A percentile compares a stretch with the other conserved stretches of the same genome.
These are phyloP conservation scores for Diutina ranongensis DNA, from an alignment of 1,139 yeast genomes.

Conservation along the genomic window DNA sequence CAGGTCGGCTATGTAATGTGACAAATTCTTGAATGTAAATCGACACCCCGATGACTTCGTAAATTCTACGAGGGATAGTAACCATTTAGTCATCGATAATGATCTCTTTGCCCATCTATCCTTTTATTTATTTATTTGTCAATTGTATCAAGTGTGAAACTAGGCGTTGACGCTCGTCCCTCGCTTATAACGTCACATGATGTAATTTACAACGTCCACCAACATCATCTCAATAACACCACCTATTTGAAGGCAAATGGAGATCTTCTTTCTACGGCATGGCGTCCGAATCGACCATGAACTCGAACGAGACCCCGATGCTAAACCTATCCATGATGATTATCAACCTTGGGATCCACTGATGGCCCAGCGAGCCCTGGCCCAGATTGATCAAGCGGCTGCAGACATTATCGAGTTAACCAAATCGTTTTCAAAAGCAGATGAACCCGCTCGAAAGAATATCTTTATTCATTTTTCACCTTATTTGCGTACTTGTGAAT, in stretches of 20 bases:
- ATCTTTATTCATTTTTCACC: slow-evolving; percentile 34
- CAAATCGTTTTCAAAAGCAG: slow-evolving; percentile 15
- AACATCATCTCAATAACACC: neutral
- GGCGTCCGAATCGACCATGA: slow-evolving; percentile 35
- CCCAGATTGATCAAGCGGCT: slow-evolving; percentile 22
- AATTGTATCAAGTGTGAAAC: too few species aligned
- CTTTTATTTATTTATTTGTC: too few species aligned
- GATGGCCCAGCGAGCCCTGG: slow-evolving; percentile 19
- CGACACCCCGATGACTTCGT: too few species aligned
- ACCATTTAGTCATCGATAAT: too few species aligned
- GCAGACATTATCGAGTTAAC: slow-evolving; percentile 19
- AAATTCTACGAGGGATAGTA: too few species aligned
- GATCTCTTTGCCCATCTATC: too few species aligned
- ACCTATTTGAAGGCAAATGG: slow-evolving; percentile 10
- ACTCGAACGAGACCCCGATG: slow-evolving; percentile 8
- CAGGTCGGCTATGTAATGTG: too few species aligned
- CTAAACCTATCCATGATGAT: slow-evolving; percentile 17
- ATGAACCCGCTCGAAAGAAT: slow-evolving; percentile 16
- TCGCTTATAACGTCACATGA: neutral
- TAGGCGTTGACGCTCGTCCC: neutral
- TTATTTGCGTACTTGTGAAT: slow-evolving; percentile 33
- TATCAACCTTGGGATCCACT: slow-evolving; percentile 30
- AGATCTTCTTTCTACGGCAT: slow-evolving; percentile 35
- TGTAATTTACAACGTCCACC: neutral
- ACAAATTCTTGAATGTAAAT: too few species aligned